These are phyloP conservation scores for Eimeria maxima DNA, from an alignment of 169 alveolate species.

Conservation along the genomic window DNA sequence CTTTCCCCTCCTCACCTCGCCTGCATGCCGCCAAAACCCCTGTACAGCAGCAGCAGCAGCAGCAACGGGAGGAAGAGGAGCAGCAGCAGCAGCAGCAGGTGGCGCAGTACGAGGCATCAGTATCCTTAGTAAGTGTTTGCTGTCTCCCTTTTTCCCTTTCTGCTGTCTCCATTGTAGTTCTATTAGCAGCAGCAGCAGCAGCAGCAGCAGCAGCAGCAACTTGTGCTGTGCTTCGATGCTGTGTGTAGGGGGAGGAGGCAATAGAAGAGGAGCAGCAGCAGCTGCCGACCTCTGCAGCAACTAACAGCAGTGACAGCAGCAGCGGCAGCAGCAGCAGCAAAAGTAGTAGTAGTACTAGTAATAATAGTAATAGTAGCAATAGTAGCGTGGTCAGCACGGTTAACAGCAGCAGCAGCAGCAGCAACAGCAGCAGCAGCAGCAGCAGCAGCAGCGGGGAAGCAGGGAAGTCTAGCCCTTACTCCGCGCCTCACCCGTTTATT, in stretches of 20 bases:
- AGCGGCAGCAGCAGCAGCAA: not conserved
- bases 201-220: slow-evolving; percentile 31
- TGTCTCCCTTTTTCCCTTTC: slow-evolving; percentile 16
- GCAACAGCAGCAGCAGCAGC: slow-evolving; percentile 39
- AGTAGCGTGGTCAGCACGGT: not conserved
- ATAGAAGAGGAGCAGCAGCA: not conserved
- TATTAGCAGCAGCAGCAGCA: not conserved
- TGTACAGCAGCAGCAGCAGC: not conserved
- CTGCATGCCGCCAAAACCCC: not conserved
- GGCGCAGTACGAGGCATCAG: not conserved
- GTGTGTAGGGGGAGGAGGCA: too few relatives aligned
- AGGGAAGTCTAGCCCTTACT: not conserved
- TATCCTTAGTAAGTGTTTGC: not conserved
- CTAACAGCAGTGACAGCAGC: slow-evolving; percentile 38
- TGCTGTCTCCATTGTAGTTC: not conserved
- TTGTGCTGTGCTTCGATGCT: too few relatives aligned
- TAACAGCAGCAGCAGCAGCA: slow-evolving; percentile 3
- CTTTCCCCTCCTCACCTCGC: slow-evolving; percentile 38
- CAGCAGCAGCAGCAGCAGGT: not conserved
- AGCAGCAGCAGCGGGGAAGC: slow-evolving; percentile 10
- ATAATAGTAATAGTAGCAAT: not conserved
- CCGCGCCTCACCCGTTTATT: not conserved
- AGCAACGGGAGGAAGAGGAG: not conserved
- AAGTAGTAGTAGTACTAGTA: not conserved
- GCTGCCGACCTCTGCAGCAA: not conserved